Base-by-base conservation (phyloP, 2,329 filamentous ascomycete genomes). In the Cladosporium sp. region DNA sequence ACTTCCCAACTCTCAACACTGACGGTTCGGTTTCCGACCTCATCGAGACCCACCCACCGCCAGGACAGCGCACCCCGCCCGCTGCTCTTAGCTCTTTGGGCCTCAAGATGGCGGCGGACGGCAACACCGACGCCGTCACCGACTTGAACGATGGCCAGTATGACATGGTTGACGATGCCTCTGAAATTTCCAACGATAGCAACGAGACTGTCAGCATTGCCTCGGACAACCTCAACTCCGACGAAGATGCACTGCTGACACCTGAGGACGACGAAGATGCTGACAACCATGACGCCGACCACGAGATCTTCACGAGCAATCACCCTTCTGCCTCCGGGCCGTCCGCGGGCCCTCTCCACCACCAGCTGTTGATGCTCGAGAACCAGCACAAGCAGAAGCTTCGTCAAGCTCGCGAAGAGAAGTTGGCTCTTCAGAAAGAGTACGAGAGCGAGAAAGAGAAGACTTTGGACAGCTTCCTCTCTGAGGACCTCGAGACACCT, bases 141-240 rank as follows among this genome's bases (percentile, higher is more conserved):
- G 64, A 65, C 30, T 55, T 67, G 45, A 59, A 65, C 43, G 67
- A 71, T 47, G 58, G 47, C 30, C 42, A 56, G 47, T 72, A 69
- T 58, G 69, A 72, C 62, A 69, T 70, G 67, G 55, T 72, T 34
- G 68, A 70, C 39, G 67, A 70, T 45, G 52, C 68, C 22, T 71
- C 69, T 17, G 69, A 72, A 37, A 63, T 69, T 45, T 69, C 67
- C 17, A 43, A 43, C 19, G 49, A 51, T 30, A 65, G 58, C 50
- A 68, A 70, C 50, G 70, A 69, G 38, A 72, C 69, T 3, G 70
- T 68, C 19, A 70, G 66, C 63, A 62, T 72, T 43, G 59, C 61
- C 25, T 70, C 68, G 3, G 64, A 68, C 15, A 54, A 55, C 49
- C 37, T 54, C 14, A 39, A 28, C 12, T 59, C 58, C 38, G 59